Base-by-base conservation (phyloP, 345 rosid genomes). In the Gossypium ekmanianum region DNA sequence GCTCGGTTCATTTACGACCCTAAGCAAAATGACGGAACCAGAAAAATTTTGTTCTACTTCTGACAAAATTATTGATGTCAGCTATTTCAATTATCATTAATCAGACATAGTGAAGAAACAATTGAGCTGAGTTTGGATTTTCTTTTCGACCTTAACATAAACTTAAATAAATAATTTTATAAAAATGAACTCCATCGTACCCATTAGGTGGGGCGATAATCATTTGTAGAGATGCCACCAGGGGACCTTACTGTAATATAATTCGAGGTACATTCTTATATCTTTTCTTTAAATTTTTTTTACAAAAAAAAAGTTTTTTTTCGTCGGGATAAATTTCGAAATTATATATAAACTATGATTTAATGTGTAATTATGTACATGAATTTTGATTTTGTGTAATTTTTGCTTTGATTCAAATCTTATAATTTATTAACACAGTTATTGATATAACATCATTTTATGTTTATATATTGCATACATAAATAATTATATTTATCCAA, bases 121-220 rank as follows among this genome's bases (percentile, higher is more conserved):
- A 20, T 22, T 48, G 34, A 71, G 8, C 61, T 22, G 41, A 16
- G 48, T 54, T 71, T 55, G 64, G 64, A 57, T 71, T 18, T 56
- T 71, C 74, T 13, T 56, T 41, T 71, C 13, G 74, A 50, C 62
- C 22, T 54, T 6, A 39, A 18, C 16, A 55, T 39, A 2, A 34
- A 54, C 2, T 29, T 29, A 29, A 29, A 29, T 29, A 29, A 29
- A 29, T 29, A 29, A 11, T 34, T 71, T 68, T 68, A 22, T 16
- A 54, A 54, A 11, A 17, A 18, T 26, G 62, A 12, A 62, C 45
- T 41, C 62, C 39, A 71, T 71, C 62, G 26, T 9, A 4, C 22
- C 61, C n/a, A 27, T 71, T 71, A 52, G 62, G 74, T 41, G 11
- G 11, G 62, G 45, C 17, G 62, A 34, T 71, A 55, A 71, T 34